Conservation (phyloP, 371 early-diverging fungal species). For the Apophysomyces ossiformis region DNA sequence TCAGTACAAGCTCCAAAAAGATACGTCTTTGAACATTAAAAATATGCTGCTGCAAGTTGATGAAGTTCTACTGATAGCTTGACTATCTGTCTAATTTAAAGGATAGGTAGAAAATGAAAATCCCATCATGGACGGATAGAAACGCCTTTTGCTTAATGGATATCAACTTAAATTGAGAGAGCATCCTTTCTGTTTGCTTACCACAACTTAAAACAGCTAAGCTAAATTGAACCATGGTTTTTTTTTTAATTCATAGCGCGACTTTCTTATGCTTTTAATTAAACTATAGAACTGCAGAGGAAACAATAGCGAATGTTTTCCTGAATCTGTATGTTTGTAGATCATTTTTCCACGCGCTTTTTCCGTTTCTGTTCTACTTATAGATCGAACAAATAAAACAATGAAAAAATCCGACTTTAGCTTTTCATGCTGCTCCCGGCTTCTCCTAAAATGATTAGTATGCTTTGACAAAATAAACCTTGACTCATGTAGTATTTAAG, state of each 20-base stretch:
- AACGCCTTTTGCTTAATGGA: too few species aligned
- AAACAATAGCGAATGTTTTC: background rate
- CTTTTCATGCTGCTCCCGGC: background rate
- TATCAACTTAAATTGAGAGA: too few species aligned
- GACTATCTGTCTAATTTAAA: conserved; percentile 53
- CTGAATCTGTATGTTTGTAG: background rate
- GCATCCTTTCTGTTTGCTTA: too few species aligned
- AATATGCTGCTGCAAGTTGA: conserved; percentile 58
- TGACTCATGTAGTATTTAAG: background rate
- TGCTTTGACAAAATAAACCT: background rate
- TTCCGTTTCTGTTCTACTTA: conserved; percentile 1
- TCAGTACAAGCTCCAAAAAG: conserved; percentile 75
- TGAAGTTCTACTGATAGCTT: conserved; percentile 62
- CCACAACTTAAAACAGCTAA: too few species aligned
- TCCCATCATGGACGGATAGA: too few species aligned
- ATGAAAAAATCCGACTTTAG: conserved; percentile 3
- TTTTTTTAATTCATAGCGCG: too few species aligned
- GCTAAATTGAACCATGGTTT: too few species aligned
- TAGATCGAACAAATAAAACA: background rate
- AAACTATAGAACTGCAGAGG: too few species aligned
- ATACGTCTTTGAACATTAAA: conserved; percentile 45
- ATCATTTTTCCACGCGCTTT: background rate
- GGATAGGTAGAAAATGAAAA: too few species aligned
- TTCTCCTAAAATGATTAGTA: background rate
- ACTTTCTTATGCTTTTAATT: too few species aligned